These are phyloP conservation scores for Ceriops zippeliana DNA, from an alignment of 345 rosid species.

Conservation along the genomic window DNA sequence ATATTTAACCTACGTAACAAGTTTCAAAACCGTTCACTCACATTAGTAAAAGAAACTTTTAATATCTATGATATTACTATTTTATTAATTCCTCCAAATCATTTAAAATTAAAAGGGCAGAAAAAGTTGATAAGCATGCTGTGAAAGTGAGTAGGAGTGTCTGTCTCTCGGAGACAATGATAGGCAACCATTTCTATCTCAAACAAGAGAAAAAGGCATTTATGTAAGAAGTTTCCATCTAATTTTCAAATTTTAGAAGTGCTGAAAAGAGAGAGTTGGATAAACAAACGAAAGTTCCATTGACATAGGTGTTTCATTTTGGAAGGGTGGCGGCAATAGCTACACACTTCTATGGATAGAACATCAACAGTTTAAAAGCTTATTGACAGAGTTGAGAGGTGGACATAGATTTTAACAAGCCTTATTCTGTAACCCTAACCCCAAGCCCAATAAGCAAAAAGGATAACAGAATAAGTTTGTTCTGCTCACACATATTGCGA, in stretches of 20 bases:
- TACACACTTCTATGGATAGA: slow-evolving; percentile 25
- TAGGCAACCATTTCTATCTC: slow-evolving; percentile 21
- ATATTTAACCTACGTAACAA: too few species aligned
- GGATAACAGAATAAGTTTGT: slow-evolving; percentile 7
- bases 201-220: slow-evolving; percentile 12
- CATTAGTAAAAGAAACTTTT: too few species aligned
- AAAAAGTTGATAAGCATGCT: slow-evolving; percentile 20
- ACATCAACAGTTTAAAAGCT: slow-evolving; percentile 21
- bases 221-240: slow-evolving; percentile 13
- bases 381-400: slow-evolving; percentile 26
- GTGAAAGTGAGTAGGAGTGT: slow-evolving; percentile 21
- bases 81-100: slow-evolving; percentile 18
- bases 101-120: slow-evolving; percentile 4
- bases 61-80: too few species aligned
- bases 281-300: not conserved
- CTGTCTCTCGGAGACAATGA: slow-evolving; percentile 25
- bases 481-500: slow-evolving; percentile 25
- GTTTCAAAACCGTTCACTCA: too few species aligned
- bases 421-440: slow-evolving; percentile 35
- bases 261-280: slow-evolving; percentile 2
- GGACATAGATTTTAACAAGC: slow-evolving; percentile 24
- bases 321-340: not conserved
- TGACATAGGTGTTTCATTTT: not conserved
- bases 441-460: slow-evolving; percentile 25
- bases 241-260: not conserved